Evolutionary conservation across 2,329 filamentous ascomycete genomes (phyloP).

Genomic region (Geoglossum cookeanum): DNA sequence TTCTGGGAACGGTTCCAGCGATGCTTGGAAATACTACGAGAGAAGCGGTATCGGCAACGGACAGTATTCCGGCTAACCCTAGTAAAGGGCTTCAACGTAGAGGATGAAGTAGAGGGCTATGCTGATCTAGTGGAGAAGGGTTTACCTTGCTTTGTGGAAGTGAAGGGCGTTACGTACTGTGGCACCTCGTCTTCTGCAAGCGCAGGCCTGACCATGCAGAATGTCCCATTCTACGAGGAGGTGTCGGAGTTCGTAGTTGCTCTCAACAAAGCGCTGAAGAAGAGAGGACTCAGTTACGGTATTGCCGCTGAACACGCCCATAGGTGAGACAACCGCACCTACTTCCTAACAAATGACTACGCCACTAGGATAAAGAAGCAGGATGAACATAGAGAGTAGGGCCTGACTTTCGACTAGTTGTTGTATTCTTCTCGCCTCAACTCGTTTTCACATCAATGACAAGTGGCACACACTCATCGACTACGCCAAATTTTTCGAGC

Average conservation of each 20-base stretch:
- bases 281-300: conserved; percentile 58
- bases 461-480: conserved; percentile 88
- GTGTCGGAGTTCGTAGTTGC: conserved; percentile 65
- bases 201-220: conserved; percentile 86
- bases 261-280: conserved; percentile 47
- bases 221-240: conserved; percentile 91
- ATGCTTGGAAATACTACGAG: conserved; percentile 74
- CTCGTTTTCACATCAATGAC: conserved; percentile 55
- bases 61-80: conserved; percentile 91
- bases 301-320: conserved; percentile 92
- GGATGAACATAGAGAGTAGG: background rate
- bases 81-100: conserved; percentile 95
- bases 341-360: background rate
- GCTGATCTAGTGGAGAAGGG: conserved; percentile 73
- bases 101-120: conserved; percentile 81
- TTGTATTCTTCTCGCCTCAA: conserved; percentile 71
- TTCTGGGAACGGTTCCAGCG: conserved; percentile 93
- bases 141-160: conserved; percentile 78
- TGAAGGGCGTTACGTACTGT: conserved; percentile 95
- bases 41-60: conserved; percentile 65
- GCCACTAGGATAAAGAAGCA: background rate
- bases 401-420: conserved; percentile 30
- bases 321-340: conserved; percentile 19
- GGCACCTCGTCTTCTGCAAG: conserved; percentile 71
- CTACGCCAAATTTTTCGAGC: conserved; percentile 71